A percentile compares a stretch with the other conserved stretches of the same genome.
Conservation (phyloP, 78 protist species). For the Chrysochromulina tobinii region DNA sequence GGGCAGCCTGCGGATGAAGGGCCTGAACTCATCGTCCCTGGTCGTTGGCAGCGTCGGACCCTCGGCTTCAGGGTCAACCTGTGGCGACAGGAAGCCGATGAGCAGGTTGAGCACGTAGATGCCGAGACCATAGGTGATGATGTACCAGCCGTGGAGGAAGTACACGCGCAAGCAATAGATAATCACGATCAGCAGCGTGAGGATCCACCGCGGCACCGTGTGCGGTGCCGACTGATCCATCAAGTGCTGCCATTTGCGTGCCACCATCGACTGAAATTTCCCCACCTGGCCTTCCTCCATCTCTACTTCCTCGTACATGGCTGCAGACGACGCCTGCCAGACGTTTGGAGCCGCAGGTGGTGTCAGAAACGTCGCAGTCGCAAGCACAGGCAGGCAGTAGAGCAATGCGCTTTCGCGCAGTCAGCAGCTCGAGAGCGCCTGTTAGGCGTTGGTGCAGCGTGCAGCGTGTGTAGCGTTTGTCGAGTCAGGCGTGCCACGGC, state of each 20-base stretch:
- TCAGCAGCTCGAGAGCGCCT: too few species aligned
- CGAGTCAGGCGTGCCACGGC: too few species aligned
- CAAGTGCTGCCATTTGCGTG: not conserved
- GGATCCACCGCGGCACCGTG: not conserved
- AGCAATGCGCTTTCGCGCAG: too few species aligned
- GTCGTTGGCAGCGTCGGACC: slow-evolving; percentile 73
- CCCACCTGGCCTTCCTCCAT: not conserved
- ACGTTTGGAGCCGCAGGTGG: too few species aligned
- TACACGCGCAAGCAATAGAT: slow-evolving; percentile 29
- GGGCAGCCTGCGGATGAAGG: slow-evolving; percentile 81
- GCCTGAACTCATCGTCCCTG: slow-evolving; percentile 82
- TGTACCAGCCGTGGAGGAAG: slow-evolving; percentile 67
- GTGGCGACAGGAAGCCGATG: slow-evolving; percentile 86
- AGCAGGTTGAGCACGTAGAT: slow-evolving; percentile 85
- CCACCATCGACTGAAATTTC: not conserved
- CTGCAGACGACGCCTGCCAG: not conserved
- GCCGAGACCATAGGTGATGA: slow-evolving; percentile 89
- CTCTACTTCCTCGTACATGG: not conserved
- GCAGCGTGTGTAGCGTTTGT: too few species aligned
- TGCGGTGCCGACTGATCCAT: slow-evolving; percentile 27
- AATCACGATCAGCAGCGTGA: not conserved
- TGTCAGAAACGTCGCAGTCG: too few species aligned
- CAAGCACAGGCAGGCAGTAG: too few species aligned
- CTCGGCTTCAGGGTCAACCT: slow-evolving; percentile 74
- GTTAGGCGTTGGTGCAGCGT: too few species aligned